Evolutionary conservation across 306 rosid species (phyloP).

Genomic region (Sesbania bispinosa): DNA sequence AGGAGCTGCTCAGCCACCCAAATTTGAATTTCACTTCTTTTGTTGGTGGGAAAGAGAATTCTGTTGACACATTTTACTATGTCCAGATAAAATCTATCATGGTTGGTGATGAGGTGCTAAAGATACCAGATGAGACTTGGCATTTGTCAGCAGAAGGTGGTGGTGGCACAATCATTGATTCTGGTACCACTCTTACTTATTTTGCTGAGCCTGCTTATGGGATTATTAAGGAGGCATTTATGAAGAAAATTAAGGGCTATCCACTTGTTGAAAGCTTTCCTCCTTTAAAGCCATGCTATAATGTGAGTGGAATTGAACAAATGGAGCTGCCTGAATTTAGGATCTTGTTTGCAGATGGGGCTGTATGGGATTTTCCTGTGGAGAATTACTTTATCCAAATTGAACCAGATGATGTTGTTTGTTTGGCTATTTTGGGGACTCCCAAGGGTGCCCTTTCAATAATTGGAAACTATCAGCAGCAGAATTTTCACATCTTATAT

Average conservation of each 20-base stretch:
- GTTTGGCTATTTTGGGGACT: slow-evolving; percentile 74
- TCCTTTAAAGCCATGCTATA: slow-evolving; percentile 69
- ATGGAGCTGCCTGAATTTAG: slow-evolving; percentile 63
- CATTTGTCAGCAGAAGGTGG: slow-evolving; percentile 45
- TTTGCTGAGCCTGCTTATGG: slow-evolving; percentile 74
- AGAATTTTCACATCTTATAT: slow-evolving; percentile 72
- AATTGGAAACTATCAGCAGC: slow-evolving; percentile 87
- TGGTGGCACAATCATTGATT: slow-evolving; percentile 85
- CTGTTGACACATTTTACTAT: slow-evolving; percentile 79
- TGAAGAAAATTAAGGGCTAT: slow-evolving; percentile 51
- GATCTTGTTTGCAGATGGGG: slow-evolving; percentile 64
- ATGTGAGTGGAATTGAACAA: slow-evolving; percentile 61
- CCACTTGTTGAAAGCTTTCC: slow-evolving; percentile 46
- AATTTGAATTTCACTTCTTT: slow-evolving; percentile 67
- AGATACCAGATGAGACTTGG: slow-evolving; percentile 67
- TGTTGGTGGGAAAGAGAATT: slow-evolving; percentile 58
- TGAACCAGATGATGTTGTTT: slow-evolving; percentile 50
- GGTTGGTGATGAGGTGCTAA: slow-evolving; percentile 59
- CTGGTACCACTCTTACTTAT: slow-evolving; percentile 80
- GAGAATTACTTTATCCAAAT: slow-evolving; percentile 74
- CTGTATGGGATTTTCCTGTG: slow-evolving; percentile 76
- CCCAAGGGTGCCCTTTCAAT: slow-evolving; percentile 59
- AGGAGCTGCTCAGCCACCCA: slow-evolving; percentile 47
- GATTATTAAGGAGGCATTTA: slow-evolving; percentile 58
- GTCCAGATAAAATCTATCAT: slow-evolving; percentile 54